Base-by-base conservation (phyloP, 2,329 filamentous ascomycete genomes). In the Claviceps pusilla region DNA sequence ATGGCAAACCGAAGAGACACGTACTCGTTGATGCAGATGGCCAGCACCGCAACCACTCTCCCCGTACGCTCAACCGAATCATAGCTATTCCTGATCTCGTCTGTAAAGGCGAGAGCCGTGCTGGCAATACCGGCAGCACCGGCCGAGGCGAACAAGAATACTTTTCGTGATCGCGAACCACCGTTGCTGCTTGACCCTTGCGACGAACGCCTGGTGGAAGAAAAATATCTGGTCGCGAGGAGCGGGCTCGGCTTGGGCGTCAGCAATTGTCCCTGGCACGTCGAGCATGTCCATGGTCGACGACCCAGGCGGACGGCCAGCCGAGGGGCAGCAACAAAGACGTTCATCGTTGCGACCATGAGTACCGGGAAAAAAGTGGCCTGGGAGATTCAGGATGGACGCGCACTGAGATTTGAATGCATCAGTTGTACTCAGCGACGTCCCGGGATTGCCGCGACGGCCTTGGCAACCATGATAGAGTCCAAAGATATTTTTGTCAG, bases 21-120 rank as follows among this genome's bases (percentile, higher is more conserved):
- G 16, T 74, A 95, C 89, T 95, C 91, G 65, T 91, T 90, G 59
- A 97, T 93, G 71, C 86, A 90, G 55, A 95, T 74, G 14, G 80
- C 80, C 61, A 97, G 69, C 33, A 87, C 81, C 31, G 78, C 75
- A 11, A 83, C 82, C 28, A 97, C 91, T 58, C 91, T 79, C 9
- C 86, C 86, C 39, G 86, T 86, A 59, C 91, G 79, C 70, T 89
- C 83, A 2, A 79, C 79, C 11, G 87, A 86, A 52, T 84, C 80
- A 65, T 87, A 91, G 39, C 78, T 77, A 71, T 87, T 83, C 67
- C 84, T 86, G 59, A 89, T 82, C 60, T 95, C 83, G 65, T 84
- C 80, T 33, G 74, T 74, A 57, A 83, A 82, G 28, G 77, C 76
- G 33, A 80, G 62, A 3, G 71, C 68, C 7, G 72, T 71, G n/a